phyloP scores from a whole-genome alignment of 768 basidiomycete species.

The Boletus vermiculosoides region DNA sequence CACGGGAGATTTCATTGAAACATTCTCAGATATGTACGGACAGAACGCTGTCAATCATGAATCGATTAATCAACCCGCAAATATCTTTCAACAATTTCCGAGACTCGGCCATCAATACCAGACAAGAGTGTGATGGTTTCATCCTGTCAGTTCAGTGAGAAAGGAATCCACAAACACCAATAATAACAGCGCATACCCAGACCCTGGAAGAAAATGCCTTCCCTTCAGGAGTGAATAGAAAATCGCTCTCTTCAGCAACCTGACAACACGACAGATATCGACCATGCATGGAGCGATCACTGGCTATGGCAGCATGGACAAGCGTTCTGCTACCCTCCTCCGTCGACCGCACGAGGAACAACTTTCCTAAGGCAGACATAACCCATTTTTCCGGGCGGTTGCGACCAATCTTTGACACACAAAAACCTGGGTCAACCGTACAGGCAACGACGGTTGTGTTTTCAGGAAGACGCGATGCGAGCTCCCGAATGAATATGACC shows the following conservation, averaged over 20 bases:
- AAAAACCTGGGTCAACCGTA: conserved; percentile 35
- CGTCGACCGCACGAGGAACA: conserved; percentile 26
- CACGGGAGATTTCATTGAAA: background rate
- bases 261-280: conserved; percentile 29
- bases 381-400: background rate
- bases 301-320: conserved; percentile 32
- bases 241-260: conserved; percentile 33
- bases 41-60: background rate
- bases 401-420: conserved; percentile 29
- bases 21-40: background rate
- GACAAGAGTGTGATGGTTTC: conserved; percentile 24
- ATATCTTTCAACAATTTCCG: conserved; percentile 17
- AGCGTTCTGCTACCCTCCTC: conserved; percentile 38
- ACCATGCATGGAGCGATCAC: conserved; percentile 28
- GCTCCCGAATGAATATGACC: conserved; percentile 35
- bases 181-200: conserved; percentile 31
- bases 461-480: conserved; percentile 28
- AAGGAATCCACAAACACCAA: background rate
- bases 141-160: conserved; percentile 11
- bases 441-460: conserved; percentile 25
- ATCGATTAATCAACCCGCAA: conserved; percentile 6
- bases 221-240: conserved; percentile 29
- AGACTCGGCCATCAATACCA: conserved; percentile 21
- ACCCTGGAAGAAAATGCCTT: conserved; percentile 26
- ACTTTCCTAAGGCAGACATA: background rate